Evolutionary conservation across 352 stramenopile genomes (phyloP).

Genomic region (Globisporangium cylindrosporum): DNA sequence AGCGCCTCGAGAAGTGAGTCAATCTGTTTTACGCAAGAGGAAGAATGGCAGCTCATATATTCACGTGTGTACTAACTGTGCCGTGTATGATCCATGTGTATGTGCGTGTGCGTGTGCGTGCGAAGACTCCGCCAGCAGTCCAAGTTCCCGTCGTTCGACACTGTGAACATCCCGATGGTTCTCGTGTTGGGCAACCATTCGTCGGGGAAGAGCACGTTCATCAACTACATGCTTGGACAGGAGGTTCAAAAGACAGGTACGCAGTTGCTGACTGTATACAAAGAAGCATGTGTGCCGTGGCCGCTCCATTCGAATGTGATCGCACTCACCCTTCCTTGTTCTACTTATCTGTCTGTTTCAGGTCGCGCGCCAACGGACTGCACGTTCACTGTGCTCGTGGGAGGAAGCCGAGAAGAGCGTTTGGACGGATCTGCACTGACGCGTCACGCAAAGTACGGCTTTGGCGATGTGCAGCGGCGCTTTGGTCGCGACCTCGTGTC

Average conservation of each 20-base stretch:
- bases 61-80: neutral
- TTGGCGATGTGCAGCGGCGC: slow-evolving; percentile 73
- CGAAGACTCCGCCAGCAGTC: slow-evolving; percentile 53
- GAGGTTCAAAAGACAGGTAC: slow-evolving; percentile 77
- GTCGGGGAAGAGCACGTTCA: slow-evolving; percentile 85
- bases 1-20: slow-evolving; percentile 53
- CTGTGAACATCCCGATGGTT: slow-evolving; percentile 81
- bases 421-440: slow-evolving; percentile 74
- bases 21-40: neutral
- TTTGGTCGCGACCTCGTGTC: slow-evolving; percentile 84
- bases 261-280: neutral
- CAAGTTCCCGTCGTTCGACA: slow-evolving; percentile 79
- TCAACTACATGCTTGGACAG: slow-evolving; percentile 86
- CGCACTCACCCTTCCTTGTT: neutral
- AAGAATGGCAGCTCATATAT: neutral
- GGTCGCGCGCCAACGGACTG: slow-evolving; percentile 75
- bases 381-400: slow-evolving; percentile 80
- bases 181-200: slow-evolving; percentile 85
- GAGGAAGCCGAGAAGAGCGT: slow-evolving; percentile 64
- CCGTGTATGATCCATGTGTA: neutral
- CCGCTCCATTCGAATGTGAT: neutral
- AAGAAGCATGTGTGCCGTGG: neutral
- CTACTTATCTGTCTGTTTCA: neutral
- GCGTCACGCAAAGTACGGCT: slow-evolving; percentile 72
- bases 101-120: neutral